These are phyloP conservation scores for Cyberlindnera xylosilytica DNA, from an alignment of 805 yeast genomes.

Conservation along the genomic window DNA sequence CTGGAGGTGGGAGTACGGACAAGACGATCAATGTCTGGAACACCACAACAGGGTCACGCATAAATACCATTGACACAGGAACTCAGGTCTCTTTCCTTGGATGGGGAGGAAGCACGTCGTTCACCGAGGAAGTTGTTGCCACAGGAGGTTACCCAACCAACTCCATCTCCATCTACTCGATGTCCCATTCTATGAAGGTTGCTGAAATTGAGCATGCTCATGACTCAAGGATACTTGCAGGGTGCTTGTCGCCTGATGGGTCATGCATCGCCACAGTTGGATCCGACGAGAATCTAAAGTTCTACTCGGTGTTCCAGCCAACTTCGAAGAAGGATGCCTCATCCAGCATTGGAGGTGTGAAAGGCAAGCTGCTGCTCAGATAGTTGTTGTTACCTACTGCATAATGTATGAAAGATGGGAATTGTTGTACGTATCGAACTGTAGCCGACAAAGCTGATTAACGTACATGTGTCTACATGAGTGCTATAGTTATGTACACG, in stretches of 20 bases:
- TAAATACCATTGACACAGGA: constrained; percentile 85
- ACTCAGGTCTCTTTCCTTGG: constrained; percentile 91
- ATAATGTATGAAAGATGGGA: no score
- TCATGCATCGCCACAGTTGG: constrained; percentile 91
- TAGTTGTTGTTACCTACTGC: no score
- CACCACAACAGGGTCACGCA: constrained; percentile 81
- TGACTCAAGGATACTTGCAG: constrained; percentile 79
- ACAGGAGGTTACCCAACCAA: constrained; percentile 94
- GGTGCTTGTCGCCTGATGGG: constrained; percentile 87
- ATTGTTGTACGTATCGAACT: no score
- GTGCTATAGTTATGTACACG: no score
- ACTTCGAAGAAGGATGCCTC: neutral
- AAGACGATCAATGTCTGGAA: constrained; percentile 93
- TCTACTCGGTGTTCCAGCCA: constrained; percentile 75
- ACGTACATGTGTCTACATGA: no score
- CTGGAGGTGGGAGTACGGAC: constrained; percentile 96
- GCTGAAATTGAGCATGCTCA: constrained; percentile 88
- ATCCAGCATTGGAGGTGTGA: neutral
- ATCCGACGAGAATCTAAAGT: constrained; percentile 93
- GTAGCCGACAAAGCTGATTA: no score
- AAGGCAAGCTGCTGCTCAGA: neutral
- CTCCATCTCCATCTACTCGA: constrained; percentile 76
- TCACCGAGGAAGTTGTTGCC: constrained; percentile 81
- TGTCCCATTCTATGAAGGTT: constrained; percentile 80
- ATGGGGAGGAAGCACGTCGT: constrained; percentile 80